phyloP scores from a whole-genome alignment of 2,329 filamentous ascomycete genomes.

The Fusarium scirpi region DNA sequence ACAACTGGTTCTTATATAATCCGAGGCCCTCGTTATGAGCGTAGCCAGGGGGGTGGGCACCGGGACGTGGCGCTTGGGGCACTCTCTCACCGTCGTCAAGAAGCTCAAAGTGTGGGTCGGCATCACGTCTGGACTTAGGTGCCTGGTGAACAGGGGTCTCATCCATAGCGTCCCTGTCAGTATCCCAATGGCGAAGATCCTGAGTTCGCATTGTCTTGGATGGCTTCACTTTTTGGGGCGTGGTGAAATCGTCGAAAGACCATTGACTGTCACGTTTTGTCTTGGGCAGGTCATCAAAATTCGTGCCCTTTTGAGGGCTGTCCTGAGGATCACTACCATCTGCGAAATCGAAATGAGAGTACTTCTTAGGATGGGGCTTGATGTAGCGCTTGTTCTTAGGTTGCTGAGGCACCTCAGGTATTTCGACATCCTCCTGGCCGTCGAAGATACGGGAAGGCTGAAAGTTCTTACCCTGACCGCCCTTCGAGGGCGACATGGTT shows the following conservation, averaged over 20 bases:
- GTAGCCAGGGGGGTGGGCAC: slow-evolving; percentile 63
- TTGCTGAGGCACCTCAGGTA: slow-evolving; percentile 58
- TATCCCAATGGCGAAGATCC: slow-evolving; percentile 83
- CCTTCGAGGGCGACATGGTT: slow-evolving; percentile 64
- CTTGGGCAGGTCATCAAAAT: slow-evolving; percentile 59
- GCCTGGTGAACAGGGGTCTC: slow-evolving; percentile 70
- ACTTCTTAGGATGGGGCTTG: slow-evolving; percentile 82
- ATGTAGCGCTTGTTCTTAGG: slow-evolving; percentile 59
- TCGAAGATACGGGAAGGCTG: slow-evolving; percentile 74
- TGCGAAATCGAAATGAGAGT: slow-evolving; percentile 85
- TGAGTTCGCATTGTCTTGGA: slow-evolving; percentile 71
- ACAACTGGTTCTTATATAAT: slow-evolving; percentile 83
- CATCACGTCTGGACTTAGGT: slow-evolving; percentile 79
- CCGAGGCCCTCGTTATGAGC: slow-evolving; percentile 73
- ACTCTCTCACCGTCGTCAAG: slow-evolving; percentile 76
- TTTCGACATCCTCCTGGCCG: slow-evolving; percentile 59
- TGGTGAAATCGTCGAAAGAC: slow-evolving; percentile 89
- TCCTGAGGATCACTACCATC: slow-evolving; percentile 70
- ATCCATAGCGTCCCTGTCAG: slow-evolving; percentile 67
- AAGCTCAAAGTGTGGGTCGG: slow-evolving; percentile 86
- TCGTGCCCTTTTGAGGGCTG: slow-evolving; percentile 56
- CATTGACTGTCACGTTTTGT: slow-evolving; percentile 80
- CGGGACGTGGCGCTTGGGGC: slow-evolving; percentile 59
- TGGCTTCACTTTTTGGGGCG: slow-evolving; percentile 78
- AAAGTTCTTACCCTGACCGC: slow-evolving; percentile 70